Evolutionary conservation across 1,284 basidiomycete genomes (phyloP).

Genomic region (Malassezia yamatoensis): DNA sequence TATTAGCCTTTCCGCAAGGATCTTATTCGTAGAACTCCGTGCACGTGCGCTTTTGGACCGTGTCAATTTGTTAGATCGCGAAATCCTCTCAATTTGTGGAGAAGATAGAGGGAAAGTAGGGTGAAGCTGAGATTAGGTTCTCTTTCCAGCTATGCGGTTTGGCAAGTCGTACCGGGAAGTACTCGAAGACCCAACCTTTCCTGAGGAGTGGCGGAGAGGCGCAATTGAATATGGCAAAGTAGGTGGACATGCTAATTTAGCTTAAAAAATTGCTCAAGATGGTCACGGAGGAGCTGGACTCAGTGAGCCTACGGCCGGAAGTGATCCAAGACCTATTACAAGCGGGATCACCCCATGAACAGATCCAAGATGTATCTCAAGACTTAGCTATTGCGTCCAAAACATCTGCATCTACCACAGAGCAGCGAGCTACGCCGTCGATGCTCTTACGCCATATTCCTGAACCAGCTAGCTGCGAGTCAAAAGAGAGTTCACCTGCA

Average conservation of each 20-base stretch:
- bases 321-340: conserved; percentile 53
- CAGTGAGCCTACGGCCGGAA: conserved; percentile 62
- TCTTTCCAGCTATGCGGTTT: conserved; percentile 59
- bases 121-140: no score
- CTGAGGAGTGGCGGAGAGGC: conserved; percentile 62
- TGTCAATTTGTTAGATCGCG: no score
- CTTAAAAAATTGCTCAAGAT: conserved; percentile 87
- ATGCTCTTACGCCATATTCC: neutral
- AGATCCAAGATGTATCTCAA: neutral
- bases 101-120: no score
- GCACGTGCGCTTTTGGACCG: no score
- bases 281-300: conserved; percentile 68
- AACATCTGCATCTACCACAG: conserved; percentile 2
- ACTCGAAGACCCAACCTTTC: conserved; percentile 57
- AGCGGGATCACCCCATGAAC: conserved; percentile 13
- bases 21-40: no score
- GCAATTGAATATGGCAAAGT: conserved; percentile 80
- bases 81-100: no score
- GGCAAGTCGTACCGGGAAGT: conserved; percentile 66
- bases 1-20: no score
- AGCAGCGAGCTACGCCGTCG: conserved; percentile 2
- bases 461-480: neutral
- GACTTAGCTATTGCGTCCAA: neutral
- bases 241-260: conserved; percentile 49
- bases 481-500: conserved; percentile 14